Conservation (phyloP, 495 filamentous ascomycete species). For the Podospora conica region DNA sequence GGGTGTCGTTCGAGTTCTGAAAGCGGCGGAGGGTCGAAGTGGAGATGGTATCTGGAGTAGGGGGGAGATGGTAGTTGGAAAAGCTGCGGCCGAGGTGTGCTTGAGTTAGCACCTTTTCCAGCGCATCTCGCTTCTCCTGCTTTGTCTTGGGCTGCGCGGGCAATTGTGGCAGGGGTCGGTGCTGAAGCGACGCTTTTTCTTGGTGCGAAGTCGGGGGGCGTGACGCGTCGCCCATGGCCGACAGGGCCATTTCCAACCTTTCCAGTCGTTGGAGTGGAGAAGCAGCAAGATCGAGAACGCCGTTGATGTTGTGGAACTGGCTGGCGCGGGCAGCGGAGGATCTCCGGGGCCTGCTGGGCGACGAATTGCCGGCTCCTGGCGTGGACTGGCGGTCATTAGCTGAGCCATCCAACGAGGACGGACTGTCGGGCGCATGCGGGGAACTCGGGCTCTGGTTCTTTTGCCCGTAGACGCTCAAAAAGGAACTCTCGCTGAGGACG, state of each 20-base stretch:
- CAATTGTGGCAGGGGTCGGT: constrained; percentile 10
- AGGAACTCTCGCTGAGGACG: constrained; percentile 73
- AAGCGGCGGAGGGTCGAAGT: constrained; percentile 42
- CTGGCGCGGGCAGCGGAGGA: constrained; percentile 16
- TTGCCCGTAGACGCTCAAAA: constrained; percentile 59
- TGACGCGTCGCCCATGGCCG: constrained; percentile 16
- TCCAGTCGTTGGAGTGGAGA: constrained; percentile 41
- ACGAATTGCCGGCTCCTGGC: constrained; percentile 4
- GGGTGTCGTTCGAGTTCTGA: constrained; percentile 33
- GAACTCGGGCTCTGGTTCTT: constrained; percentile 23
- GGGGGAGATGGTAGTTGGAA: constrained; percentile 36
- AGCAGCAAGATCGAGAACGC: constrained; percentile 28
- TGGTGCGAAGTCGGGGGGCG: constrained; percentile 19
- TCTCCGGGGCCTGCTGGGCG: constrained; percentile 14
- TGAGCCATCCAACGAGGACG: constrained; percentile 26
- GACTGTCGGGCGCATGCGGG: constrained; percentile 19
- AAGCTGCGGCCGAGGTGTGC: constrained; percentile 25
- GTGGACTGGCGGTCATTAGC: constrained; percentile 17
- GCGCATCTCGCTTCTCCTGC: constrained; percentile 37
- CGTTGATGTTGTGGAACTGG: constrained; percentile 38
- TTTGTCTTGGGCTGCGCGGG: constrained; percentile 26
- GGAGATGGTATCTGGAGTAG: constrained; percentile 51
- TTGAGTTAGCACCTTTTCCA: constrained; percentile 36
- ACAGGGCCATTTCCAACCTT: constrained; percentile 26
- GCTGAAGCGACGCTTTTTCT: constrained; percentile 20